These are phyloP conservation scores for Hevea brasiliensis DNA, from an alignment of 345 rosid species.

Conservation along the genomic window DNA sequence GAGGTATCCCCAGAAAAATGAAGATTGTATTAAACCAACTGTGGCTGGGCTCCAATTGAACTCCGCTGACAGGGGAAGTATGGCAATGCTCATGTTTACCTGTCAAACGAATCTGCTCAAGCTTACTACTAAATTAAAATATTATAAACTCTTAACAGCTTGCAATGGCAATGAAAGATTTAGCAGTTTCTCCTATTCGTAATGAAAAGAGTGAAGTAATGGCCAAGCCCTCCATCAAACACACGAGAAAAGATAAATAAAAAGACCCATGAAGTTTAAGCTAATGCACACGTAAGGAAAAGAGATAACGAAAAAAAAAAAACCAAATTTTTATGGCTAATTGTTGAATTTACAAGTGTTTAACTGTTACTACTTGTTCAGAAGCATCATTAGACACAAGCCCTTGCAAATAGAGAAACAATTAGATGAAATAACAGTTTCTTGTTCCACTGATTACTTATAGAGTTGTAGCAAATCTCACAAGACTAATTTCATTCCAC, in stretches of 20 bases:
- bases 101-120: slow-evolving; percentile 41
- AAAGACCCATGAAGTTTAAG: no score
- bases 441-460: no score
- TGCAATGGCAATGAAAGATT: neutral
- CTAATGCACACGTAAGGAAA: no score
- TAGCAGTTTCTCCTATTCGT: neutral
- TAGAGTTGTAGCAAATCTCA: no score
- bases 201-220: neutral
- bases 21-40: slow-evolving; percentile 89
- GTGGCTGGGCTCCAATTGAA: slow-evolving; percentile 81
- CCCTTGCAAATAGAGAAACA: no score
- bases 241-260: no score
- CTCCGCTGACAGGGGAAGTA: slow-evolving; percentile 99
- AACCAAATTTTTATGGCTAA: no score
- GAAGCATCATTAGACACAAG: no score
- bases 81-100: slow-evolving; percentile 98
- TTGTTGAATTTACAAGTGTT: no score
- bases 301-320: no score
- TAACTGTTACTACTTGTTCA: no score
- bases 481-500: neutral
- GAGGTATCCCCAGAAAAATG: slow-evolving; percentile 97
- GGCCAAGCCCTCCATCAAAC: neutral
- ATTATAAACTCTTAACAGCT: neutral
- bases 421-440: no score
- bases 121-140: slow-evolving; percentile 17